phyloP scores from a whole-genome alignment of 495 filamentous ascomycete genomes.

The Aspergillus saccharolyticus region DNA sequence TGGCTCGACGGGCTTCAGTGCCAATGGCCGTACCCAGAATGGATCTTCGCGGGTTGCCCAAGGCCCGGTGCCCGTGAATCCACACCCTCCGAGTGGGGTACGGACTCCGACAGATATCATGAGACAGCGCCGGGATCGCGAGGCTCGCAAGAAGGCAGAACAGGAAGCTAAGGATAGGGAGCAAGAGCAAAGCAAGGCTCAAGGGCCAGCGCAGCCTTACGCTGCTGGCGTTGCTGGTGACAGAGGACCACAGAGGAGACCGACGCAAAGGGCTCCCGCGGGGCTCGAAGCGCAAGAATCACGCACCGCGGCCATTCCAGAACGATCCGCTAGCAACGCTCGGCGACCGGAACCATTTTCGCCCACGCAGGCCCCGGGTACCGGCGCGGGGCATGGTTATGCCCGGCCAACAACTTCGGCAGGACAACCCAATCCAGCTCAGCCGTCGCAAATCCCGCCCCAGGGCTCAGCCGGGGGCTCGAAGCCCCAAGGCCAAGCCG shows the following conservation, averaged over 20 bases:
- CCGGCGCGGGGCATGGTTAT: conserved; percentile 15
- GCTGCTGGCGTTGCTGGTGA: conserved; percentile 57
- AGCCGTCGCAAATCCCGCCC: conserved; percentile 11
- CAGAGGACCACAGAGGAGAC: conserved; percentile 40
- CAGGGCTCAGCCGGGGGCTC: conserved; percentile 10
- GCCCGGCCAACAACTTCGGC: conserved; percentile 5
- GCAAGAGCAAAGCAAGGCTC: conserved; percentile 44
- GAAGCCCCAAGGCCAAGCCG: conserved; percentile 23
- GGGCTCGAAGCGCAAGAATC: conserved; percentile 24
- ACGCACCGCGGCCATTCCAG: conserved; percentile 6
- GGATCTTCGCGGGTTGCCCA: conserved; percentile 42
- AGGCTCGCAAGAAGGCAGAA: conserved; percentile 61
- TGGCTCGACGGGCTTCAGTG: conserved; percentile 31
- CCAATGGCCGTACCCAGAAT: conserved; percentile 46
- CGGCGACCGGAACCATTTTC: conserved; percentile 14
- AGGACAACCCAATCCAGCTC: conserved; percentile 6
- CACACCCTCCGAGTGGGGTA: conserved; percentile 40
- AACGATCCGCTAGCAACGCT: conserved; percentile 10
- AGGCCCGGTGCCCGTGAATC: conserved; percentile 44
- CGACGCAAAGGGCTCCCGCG: conserved; percentile 21
- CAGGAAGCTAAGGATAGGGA: conserved; percentile 43
- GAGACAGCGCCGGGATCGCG: conserved; percentile 63
- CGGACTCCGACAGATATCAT: conserved; percentile 67
- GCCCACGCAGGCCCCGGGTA: conserved; percentile 11
- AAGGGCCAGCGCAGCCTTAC: conserved; percentile 30